Evolutionary conservation across 2,329 filamentous ascomycete species (phyloP), one percentile per base, ranked within the genome.

Genomic region (Colletotrichum chrysophilum): DNA sequence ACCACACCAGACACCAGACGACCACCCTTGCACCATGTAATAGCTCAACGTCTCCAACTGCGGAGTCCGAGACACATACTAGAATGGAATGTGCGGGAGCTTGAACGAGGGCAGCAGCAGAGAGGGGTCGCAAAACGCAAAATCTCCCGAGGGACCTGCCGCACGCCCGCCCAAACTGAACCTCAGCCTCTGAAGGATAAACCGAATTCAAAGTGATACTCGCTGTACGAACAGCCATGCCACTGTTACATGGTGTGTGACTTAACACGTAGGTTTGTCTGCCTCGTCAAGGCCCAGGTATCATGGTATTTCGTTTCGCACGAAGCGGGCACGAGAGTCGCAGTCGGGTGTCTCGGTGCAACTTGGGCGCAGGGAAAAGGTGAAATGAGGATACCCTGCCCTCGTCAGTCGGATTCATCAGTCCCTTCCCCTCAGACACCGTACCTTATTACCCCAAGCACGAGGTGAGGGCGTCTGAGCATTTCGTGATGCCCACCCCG

Each of bases 1-100:
- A 66, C 68, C 43, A 48, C n/a, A 48, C 43, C 43, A 34, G 16
- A 14, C 28, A 32, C 30, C 16, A 61, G 66, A 60, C 71, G 7
- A 34, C 56, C 34, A 71, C 26, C 71, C 71, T 48, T 66, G 60
- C 58, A 74, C 66, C 21, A 21, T 48, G 43, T 21, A 48, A 26
- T 64, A 67, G 55, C 73, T 73, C 43, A 30, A 67, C 55, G 56
- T 72, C 73, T 73, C 64, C 73, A 73, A 73, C 71, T 75, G 69
- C 73, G 62, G 73, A 72, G 69, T 71, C 69, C 69, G 62, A 72
- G 69, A 75, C 64, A 60, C 32, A 52, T 32, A 26, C 62, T 68
- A 38, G 56, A 72, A 64, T 68, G 69, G 36, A 72, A 68, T 52
- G 69, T 28, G 16, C 56, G 73, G 73, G 73, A 71, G 66, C 67